phyloP scores from a whole-genome alignment of 345 rosid species.

The Populus simonii region DNA sequence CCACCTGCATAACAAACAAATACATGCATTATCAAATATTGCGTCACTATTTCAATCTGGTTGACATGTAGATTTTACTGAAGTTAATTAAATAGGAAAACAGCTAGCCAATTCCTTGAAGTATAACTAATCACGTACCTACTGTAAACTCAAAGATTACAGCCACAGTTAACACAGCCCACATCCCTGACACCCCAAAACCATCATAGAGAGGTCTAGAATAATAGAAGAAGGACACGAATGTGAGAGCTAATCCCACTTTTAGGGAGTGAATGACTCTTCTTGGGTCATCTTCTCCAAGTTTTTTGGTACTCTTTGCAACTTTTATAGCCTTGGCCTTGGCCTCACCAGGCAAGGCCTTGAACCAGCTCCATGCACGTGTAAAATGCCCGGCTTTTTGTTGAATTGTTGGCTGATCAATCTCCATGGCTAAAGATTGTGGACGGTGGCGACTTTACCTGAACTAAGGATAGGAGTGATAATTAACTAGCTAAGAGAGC shows the following conservation, averaged over 20 bases:
- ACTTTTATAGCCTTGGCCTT: constrained; percentile 24
- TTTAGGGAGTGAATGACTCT: constrained; percentile 25
- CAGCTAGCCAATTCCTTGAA: neutral
- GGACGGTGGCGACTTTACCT: constrained; percentile 5
- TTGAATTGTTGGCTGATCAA: constrained; percentile 30
- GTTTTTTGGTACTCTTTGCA: constrained; percentile 34
- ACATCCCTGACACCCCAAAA: constrained; percentile 30
- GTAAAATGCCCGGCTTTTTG: constrained; percentile 24
- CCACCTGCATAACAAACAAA: constrained; percentile 15
- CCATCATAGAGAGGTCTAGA: constrained; percentile 25
- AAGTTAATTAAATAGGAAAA: too few species aligned
- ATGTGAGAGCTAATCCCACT: constrained; percentile 30
- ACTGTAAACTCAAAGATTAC: constrained; percentile 30
- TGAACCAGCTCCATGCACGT: constrained; percentile 27
- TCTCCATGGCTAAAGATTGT: constrained; percentile 34
- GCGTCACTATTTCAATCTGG: too few species aligned
- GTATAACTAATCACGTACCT: constrained; percentile 8
- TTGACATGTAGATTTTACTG: too few species aligned
- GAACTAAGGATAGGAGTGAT: neutral
- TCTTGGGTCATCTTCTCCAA: constrained; percentile 43
- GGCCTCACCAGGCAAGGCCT: constrained; percentile 25
- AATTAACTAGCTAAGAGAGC: too few species aligned
- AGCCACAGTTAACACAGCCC: constrained; percentile 32
- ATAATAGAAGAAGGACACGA: constrained; percentile 19
- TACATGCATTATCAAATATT: too few species aligned